phyloP scores from a whole-genome alignment of 192 early-diverging fungal species.

The Backusella liffmaniae region DNA sequence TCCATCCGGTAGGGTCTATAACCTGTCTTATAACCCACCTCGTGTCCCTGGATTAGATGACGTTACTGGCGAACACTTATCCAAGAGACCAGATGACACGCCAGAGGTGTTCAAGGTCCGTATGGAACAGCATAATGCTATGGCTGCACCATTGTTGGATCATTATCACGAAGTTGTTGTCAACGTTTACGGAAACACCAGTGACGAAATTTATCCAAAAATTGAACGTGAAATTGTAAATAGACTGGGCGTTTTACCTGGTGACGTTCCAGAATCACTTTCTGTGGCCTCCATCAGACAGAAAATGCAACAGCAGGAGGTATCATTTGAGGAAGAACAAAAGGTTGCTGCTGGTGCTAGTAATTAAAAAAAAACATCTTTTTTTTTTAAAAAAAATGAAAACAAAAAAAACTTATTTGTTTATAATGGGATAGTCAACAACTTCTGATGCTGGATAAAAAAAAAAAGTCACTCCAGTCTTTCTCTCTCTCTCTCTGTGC shows the following conservation, averaged over 20 bases:
- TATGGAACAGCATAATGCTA: slow-evolving; percentile 63
- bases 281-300: slow-evolving; percentile 1
- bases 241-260: slow-evolving; percentile 33
- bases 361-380: background rate
- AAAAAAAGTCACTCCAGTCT: background rate
- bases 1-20: slow-evolving; percentile 90
- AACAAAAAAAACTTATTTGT: background rate
- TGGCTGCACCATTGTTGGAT: slow-evolving; percentile 83
- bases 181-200: slow-evolving; percentile 75
- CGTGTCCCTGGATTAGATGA: slow-evolving; percentile 79
- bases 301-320: background rate
- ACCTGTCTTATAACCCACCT: slow-evolving; percentile 91
- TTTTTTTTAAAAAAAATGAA: background rate
- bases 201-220: slow-evolving; percentile 91
- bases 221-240: slow-evolving; percentile 55
- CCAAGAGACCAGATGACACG: slow-evolving; percentile 86
- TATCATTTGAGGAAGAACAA: background rate
- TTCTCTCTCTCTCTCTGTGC: background rate
- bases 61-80: slow-evolving; percentile 89
- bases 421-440: background rate
- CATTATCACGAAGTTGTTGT: slow-evolving; percentile 77
- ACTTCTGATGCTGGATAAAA: background rate
- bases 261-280: background rate
- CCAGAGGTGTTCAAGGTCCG: slow-evolving; percentile 80
- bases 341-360: slow-evolving; percentile 6